Evolutionary conservation across 2,329 filamentous ascomycete species (phyloP), one percentile per base, ranked within the genome.

Genomic region (Hymenoscyphus salicellus): DNA sequence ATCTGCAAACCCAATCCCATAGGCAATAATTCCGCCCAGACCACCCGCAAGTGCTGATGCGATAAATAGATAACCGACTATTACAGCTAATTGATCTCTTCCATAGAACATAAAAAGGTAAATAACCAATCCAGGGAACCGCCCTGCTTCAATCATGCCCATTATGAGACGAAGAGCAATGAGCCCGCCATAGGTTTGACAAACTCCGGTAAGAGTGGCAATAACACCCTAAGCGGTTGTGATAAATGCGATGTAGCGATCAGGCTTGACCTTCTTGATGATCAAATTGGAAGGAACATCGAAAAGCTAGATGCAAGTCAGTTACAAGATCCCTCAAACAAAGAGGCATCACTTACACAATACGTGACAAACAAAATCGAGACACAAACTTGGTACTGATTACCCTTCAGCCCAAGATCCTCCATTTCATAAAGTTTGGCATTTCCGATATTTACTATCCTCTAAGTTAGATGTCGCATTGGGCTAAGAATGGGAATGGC

Each of bases 31-130:
- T 0, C 88, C 88, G 26, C 87, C 87, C 58, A 81, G 87, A 0
- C 86, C 86, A 5, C 88, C 88, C 0, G 87, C 85, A 1, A 88
- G 75, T 0, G 87, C 86, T 1, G 86, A 82, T 2, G 80, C 81
- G 10, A 84, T 80, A 72, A 89, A 89, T 1, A 89, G 79, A 68
- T 88, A 88, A 6, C 84, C 84, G 1, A 88, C 84, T 1, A 87
- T 83, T 2, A 89, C 76, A 0, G 85, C 86, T 5, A 89, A 79
- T 69, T 88, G 85, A 8, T 79, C 79, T 67, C 85, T 86, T 23
- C 81, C 84, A 73, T 89, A 89, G 75, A 88, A 89, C 64, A 87
- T 80, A 0, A 86, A 87, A 17, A 89, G 78, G 63, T 89, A 89
- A 30, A 83, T 74, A 0, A 82, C 81, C 69, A 82, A 78, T 0